A percentile compares a stretch with the other conserved stretches of the same genome.
Conservation (phyloP, 257 asterid genomes). For the Rauvolfia tetraphylla region DNA sequence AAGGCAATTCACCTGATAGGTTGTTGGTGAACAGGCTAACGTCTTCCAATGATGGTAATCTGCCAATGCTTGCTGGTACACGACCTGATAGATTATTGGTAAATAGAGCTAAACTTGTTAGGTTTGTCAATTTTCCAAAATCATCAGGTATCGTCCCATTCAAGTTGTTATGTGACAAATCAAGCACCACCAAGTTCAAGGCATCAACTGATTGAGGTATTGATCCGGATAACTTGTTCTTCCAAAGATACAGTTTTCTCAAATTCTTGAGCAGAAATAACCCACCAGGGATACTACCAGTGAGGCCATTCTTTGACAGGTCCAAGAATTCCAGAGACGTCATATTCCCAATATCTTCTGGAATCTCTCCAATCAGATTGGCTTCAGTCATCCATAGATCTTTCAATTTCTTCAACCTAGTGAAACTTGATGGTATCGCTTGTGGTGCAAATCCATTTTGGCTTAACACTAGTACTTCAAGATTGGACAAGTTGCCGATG, state of each 20-base stretch:
- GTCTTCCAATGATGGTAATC: conserved; percentile 42
- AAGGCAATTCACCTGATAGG: conserved; percentile 71
- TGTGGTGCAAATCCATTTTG: conserved; percentile 50
- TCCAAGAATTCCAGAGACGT: conserved; percentile 53
- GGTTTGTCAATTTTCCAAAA: conserved; percentile 52
- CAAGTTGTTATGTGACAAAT: conserved; percentile 51
- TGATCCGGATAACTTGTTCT: conserved; percentile 51
- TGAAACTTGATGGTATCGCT: conserved; percentile 51
- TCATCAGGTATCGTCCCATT: conserved; percentile 64
- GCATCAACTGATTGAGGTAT: conserved; percentile 54
- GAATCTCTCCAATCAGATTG: conserved; percentile 62
- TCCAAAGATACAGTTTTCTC: conserved; percentile 26
- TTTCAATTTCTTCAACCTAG: conserved; percentile 49
- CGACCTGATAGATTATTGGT: conserved; percentile 62
- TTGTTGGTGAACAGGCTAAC: conserved; percentile 43
- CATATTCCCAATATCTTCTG: conserved; percentile 54
- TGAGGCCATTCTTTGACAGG: conserved; percentile 47
- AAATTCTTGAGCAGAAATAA: conserved; percentile 57
- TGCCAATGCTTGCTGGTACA: conserved; percentile 55
- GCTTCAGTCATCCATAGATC: conserved; percentile 38
- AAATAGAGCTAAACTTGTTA: conserved; percentile 51
- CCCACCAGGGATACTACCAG: conserved; percentile 52
- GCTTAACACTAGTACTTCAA: conserved; percentile 43
- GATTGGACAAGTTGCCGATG: conserved; percentile 50
- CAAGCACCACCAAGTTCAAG: conserved; percentile 42